Percentiles rank a stretch among this genome's conserved stretches.
These are phyloP conservation scores for Pseudonitzschia delicatissima DNA, from an alignment of 108 stramenopile species.

Conservation along the genomic window DNA sequence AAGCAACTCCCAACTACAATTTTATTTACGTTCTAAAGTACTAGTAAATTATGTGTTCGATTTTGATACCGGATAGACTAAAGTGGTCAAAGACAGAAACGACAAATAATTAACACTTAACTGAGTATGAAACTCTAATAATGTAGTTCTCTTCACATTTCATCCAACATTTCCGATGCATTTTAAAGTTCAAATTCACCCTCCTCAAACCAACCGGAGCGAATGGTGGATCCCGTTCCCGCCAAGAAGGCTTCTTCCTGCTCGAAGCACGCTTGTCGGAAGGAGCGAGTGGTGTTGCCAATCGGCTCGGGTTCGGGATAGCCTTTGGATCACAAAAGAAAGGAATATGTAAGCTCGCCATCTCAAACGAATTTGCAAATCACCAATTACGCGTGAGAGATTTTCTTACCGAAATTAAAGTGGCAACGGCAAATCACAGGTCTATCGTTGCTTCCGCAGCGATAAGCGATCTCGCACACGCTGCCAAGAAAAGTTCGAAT, in stretches of 20 bases:
- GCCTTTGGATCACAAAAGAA: not conserved
- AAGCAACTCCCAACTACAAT: too few relatives aligned
- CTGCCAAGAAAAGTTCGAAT: not conserved
- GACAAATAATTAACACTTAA: too few relatives aligned
- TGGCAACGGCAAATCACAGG: conserved; percentile 67
- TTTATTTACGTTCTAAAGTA: too few relatives aligned
- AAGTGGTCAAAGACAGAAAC: too few relatives aligned
- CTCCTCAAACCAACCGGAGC: not conserved
- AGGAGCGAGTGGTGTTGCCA: not conserved
- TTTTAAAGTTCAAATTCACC: too few relatives aligned
- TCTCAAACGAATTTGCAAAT: not conserved
- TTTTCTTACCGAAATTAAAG: conserved; percentile 5
- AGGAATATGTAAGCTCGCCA: too few relatives aligned
- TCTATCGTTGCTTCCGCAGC: conserved; percentile 54
- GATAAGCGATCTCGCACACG: conserved; percentile 49
- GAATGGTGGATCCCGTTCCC: not conserved
- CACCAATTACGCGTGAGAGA: not conserved
- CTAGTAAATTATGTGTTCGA: too few relatives aligned
- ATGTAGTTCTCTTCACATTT: too few relatives aligned
- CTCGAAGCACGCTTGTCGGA: not conserved
- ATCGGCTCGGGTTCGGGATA: conserved; percentile 6
- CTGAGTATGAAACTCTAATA: too few relatives aligned
- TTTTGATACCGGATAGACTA: too few relatives aligned
- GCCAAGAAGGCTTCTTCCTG: conserved; percentile 7
- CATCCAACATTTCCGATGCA: too few relatives aligned